These are phyloP conservation scores for Lepidium africanum DNA, from an alignment of 345 rosid species.

Conservation along the genomic window DNA sequence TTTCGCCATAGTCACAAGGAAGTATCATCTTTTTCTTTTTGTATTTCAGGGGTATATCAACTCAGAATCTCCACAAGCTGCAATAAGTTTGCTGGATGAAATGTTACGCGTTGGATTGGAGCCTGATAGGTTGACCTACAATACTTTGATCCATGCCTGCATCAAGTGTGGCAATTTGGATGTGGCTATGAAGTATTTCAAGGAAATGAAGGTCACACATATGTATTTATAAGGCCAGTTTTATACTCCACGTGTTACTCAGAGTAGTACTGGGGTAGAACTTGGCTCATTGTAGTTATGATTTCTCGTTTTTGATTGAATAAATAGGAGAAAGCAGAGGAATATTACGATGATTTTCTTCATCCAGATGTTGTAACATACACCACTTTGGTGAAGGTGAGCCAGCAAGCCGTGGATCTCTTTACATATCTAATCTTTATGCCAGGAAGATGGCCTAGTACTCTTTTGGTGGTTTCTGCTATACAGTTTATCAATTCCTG, in stretches of 20 bases:
- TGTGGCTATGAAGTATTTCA: slow-evolving; percentile 52
- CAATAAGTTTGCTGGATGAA: slow-evolving; percentile 43
- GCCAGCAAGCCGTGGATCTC: slow-evolving; percentile 7
- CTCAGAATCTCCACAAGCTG: slow-evolving; percentile 47
- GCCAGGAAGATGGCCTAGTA: neutral
- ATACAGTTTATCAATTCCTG: neutral
- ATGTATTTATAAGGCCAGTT: slow-evolving; percentile 47
- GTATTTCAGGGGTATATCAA: slow-evolving; percentile 48
- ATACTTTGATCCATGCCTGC: slow-evolving; percentile 55
- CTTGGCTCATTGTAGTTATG: slow-evolving; percentile 9
- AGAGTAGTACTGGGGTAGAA: slow-evolving; percentile 22
- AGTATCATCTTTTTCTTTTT: neutral
- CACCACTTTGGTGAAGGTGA: slow-evolving; percentile 57
- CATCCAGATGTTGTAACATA: slow-evolving; percentile 59
- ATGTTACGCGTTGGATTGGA: slow-evolving; percentile 42
- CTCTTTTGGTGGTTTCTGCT: slow-evolving; percentile 8
- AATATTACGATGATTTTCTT: slow-evolving; percentile 20
- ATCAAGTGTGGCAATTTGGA: slow-evolving; percentile 44
- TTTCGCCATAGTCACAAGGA: neutral
- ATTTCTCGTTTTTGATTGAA: neutral
- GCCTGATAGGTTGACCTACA: slow-evolving; percentile 64
- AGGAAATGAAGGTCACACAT: slow-evolving; percentile 72
- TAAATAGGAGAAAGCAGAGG: slow-evolving; percentile 44
- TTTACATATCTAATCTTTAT: neutral
- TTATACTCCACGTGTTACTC: slow-evolving; percentile 36